Evolutionary conservation across 2,329 filamentous ascomycete genomes (phyloP).

Genomic region (Talaromyces pinophilus): DNA sequence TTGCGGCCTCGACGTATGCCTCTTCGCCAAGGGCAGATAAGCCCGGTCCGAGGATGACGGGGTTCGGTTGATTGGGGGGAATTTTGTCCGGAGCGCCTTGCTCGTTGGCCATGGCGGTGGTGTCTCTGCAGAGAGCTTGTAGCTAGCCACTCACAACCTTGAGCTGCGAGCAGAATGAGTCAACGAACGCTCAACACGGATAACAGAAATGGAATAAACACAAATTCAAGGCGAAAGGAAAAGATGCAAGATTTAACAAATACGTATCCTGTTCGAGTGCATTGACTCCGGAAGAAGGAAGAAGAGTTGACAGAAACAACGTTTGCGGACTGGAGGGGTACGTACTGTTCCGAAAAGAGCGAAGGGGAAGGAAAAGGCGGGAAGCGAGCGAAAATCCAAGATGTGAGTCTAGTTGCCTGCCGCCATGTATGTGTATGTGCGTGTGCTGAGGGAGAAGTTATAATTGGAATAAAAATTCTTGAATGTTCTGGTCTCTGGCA

Average conservation of each 20-base stretch:
- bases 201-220: background rate
- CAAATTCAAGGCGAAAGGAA: background rate
- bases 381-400: background rate
- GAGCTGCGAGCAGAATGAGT: background rate
- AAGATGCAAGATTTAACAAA: too few relatives aligned
- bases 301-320: background rate
- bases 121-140: slow-evolving; percentile 7
- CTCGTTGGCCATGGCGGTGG: slow-evolving; percentile 22
- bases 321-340: slow-evolving; percentile 14
- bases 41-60: slow-evolving; percentile 23
- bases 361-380: background rate
- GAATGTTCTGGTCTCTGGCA: background rate
- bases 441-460: background rate
- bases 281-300: slow-evolving; percentile 1
- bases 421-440: background rate
- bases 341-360: background rate
- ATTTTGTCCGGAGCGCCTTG: slow-evolving; percentile 23
- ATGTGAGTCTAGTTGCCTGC: slow-evolving; percentile 5
- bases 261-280: background rate
- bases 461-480: slow-evolving; percentile 5
- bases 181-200: slow-evolving; percentile 11
- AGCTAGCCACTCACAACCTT: slow-evolving; percentile 6
- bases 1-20: slow-evolving; percentile 33
- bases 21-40: slow-evolving; percentile 26
- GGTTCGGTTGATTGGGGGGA: slow-evolving; percentile 23